Evolutionary conservation across 129 eudicot genomes (phyloP).

Genomic region (Pulicaria dysenterica): DNA sequence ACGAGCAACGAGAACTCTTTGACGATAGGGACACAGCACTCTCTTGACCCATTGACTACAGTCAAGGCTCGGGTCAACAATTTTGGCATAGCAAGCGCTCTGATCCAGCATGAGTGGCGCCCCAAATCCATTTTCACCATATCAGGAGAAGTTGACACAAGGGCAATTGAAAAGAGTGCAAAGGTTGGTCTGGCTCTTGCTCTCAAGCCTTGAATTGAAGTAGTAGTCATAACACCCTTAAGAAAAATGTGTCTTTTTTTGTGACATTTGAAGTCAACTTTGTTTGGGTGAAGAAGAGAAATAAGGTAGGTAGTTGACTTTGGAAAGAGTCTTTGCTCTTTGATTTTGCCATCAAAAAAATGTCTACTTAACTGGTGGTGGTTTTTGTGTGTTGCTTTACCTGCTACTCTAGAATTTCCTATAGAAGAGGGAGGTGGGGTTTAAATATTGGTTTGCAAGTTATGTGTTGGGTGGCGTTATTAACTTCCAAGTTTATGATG

Average conservation of each 20-base stretch:
- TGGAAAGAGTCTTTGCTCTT: not conserved
- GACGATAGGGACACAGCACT: constrained; percentile 64
- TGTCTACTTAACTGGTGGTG: not conserved
- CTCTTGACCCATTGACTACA: constrained; percentile 57
- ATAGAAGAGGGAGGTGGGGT: too few species aligned
- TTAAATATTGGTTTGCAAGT: too few species aligned
- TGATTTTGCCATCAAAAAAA: constrained; percentile 9
- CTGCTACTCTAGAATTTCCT: constrained; percentile 12
- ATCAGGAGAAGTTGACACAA: constrained; percentile 89
- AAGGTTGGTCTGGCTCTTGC: constrained; percentile 81
- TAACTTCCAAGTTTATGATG: too few species aligned
- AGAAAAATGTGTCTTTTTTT: not conserved
- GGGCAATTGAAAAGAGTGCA: constrained; percentile 83
- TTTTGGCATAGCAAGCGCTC: constrained; percentile 68
- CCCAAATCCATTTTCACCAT: constrained; percentile 75
- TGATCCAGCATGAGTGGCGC: constrained; percentile 81
- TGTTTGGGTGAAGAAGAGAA: constrained; percentile 36
- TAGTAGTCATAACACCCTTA: too few species aligned
- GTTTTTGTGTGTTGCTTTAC: constrained; percentile 1
- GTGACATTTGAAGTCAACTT: constrained; percentile 3
- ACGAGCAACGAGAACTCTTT: constrained; percentile 74
- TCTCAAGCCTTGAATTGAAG: constrained; percentile 59
- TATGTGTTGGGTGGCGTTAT: too few species aligned
- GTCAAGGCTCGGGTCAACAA: constrained; percentile 73
- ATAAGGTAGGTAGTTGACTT: constrained; percentile 33